Percentiles rank a stretch among this genome's conserved stretches.
These are phyloP conservation scores for Barbatosphaeria neglecta DNA, from an alignment of 495 filamentous ascomycete species.

Conservation along the genomic window DNA sequence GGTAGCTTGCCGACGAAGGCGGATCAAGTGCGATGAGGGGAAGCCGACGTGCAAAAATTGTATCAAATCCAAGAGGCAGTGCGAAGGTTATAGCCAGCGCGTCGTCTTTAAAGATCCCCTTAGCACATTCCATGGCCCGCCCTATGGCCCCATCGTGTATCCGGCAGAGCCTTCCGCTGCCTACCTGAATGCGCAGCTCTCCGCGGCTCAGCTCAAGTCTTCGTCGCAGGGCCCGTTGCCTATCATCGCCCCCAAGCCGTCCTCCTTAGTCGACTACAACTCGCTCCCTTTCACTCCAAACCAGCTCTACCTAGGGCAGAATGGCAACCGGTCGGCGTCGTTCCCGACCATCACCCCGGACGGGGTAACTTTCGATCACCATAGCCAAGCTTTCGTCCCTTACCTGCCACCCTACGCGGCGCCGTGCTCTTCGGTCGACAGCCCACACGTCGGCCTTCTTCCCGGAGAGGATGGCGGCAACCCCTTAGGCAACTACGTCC, in stretches of 20 bases:
- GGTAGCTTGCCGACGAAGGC: slow-evolving; percentile 79
- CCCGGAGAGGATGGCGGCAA: too few species aligned
- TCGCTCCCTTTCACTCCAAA: slow-evolving; percentile 7
- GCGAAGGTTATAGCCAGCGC: slow-evolving; percentile 89
- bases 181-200: slow-evolving; percentile 9
- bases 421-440: neutral
- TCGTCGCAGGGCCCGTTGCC: slow-evolving; percentile 15
- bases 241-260: slow-evolving; percentile 22
- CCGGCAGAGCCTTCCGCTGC: slow-evolving; percentile 12
- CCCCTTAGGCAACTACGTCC: neutral
- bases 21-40: slow-evolving; percentile 96
- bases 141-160: slow-evolving; percentile 14
- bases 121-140: slow-evolving; percentile 31
- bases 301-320: slow-evolving; percentile 6
- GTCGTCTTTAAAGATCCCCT: slow-evolving; percentile 88
- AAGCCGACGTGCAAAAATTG: slow-evolving; percentile 82
- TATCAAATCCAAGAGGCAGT: slow-evolving; percentile 84
- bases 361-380: neutral
- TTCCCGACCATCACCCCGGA: neutral
- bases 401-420: neutral
- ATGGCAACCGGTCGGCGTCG: slow-evolving; percentile 1
- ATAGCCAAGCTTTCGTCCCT: neutral
- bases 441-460: too few species aligned
- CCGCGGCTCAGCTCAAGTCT: slow-evolving; percentile 10
- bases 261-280: slow-evolving; percentile 20